These are phyloP conservation scores for Avena insularis DNA, from an alignment of 176 grass and related monocot genomes.

Conservation along the genomic window DNA sequence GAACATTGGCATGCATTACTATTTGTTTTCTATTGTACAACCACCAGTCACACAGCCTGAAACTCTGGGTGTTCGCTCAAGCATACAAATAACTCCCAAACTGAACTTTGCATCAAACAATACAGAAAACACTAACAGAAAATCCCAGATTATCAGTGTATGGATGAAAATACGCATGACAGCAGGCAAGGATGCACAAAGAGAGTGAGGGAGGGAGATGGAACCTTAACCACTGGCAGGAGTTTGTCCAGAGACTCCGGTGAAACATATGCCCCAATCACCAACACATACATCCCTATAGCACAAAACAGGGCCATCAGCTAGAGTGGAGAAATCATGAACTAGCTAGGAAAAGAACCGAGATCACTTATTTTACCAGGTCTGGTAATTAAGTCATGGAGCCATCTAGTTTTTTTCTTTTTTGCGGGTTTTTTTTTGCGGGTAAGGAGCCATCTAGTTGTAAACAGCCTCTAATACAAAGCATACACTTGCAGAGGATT, in stretches of 20 bases:
- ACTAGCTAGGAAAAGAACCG: background rate
- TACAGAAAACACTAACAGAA: background rate
- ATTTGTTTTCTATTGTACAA: too few species aligned
- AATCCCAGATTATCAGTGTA: background rate
- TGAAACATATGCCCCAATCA: conserved; percentile 60
- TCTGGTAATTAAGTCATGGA: background rate
- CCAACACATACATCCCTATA: conserved; percentile 88
- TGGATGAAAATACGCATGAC: background rate
- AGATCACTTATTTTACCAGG: background rate
- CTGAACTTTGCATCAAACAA: conserved; percentile 19
- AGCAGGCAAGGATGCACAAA: background rate
- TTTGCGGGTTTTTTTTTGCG: too few species aligned
- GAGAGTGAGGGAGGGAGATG: background rate
- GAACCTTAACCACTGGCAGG: conserved; percentile 60
- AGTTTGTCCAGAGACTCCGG: conserved; percentile 13
- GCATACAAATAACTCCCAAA: conserved; percentile 13
- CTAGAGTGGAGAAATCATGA: conserved; percentile 11
- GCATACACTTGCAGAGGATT: background rate
- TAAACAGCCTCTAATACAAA: background rate
- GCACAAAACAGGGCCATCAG: conserved; percentile 21
- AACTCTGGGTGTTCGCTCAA: background rate
- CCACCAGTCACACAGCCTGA: background rate
- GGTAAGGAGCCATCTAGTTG: background rate
- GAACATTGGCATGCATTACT: background rate
- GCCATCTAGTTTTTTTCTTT: background rate